Conservation (phyloP, 2,329 filamentous ascomycete species). For the Cercospora zeina region DNA sequence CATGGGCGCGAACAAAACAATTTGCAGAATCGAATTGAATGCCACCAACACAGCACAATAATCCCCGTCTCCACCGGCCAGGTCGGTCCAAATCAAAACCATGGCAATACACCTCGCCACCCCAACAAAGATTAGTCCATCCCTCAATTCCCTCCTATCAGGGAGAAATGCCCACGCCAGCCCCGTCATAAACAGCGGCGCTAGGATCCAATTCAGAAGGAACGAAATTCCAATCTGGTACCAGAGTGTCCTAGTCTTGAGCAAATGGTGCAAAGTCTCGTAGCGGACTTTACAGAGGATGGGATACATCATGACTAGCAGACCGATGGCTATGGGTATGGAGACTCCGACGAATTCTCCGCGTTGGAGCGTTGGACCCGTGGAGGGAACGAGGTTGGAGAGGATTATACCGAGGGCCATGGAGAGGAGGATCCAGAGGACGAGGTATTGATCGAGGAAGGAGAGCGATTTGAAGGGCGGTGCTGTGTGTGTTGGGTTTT, state of each 20-base stretch:
- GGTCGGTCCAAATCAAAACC: constrained; percentile 77
- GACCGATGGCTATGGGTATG: constrained; percentile 66
- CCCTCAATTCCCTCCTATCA: constrained; percentile 50
- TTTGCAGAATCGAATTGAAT: constrained; percentile 52
- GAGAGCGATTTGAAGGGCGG: constrained; percentile 44
- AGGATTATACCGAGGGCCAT: constrained; percentile 75
- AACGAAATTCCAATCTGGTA: constrained; percentile 76
- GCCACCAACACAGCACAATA: constrained; percentile 69
- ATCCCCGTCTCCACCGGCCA: constrained; percentile 73
- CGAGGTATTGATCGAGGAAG: constrained; percentile 50
- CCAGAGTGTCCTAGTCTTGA: constrained; percentile 66
- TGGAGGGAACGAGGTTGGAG: constrained; percentile 69
- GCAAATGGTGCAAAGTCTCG: constrained; percentile 69
- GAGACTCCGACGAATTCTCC: constrained; percentile 73
- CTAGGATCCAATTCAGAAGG: constrained; percentile 78
- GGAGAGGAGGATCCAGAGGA: constrained; percentile 70
- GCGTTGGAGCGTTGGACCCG: constrained; percentile 63
- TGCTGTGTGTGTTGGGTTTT: background rate
- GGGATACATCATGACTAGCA: constrained; percentile 93
- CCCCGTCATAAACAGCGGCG: constrained; percentile 76
- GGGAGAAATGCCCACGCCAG: constrained; percentile 65
- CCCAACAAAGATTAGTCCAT: constrained; percentile 77
- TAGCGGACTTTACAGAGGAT: constrained; percentile 84
- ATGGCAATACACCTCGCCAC: constrained; percentile 86
- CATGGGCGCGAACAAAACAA: constrained; percentile 49